phyloP scores from a whole-genome alignment of 169 alveolate species.

The Plasmodium berghei region DNA sequence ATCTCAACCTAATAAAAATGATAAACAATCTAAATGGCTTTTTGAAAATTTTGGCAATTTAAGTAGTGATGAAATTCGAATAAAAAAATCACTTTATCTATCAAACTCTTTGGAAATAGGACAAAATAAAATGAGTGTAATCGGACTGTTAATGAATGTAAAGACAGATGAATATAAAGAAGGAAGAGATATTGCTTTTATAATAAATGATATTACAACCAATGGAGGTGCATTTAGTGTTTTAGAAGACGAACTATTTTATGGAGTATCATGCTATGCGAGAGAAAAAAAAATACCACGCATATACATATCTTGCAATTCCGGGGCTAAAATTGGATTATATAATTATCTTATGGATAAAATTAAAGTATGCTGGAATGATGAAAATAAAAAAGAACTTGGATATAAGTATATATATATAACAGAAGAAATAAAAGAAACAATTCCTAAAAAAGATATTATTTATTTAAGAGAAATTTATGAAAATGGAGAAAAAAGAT shows the following conservation, averaged over 20 bases:
- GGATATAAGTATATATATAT: slow-evolving; percentile 87
- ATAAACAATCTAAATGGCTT: not conserved
- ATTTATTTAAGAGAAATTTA: slow-evolving; percentile 79
- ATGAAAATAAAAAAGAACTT: slow-evolving; percentile 82
- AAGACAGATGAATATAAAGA: slow-evolving; percentile 83
- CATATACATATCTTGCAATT: slow-evolving; percentile 86
- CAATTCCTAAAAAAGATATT: slow-evolving; percentile 78
- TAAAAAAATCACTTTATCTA: slow-evolving; percentile 35
- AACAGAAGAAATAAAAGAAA: slow-evolving; percentile 79
- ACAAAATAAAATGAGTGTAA: slow-evolving; percentile 58
- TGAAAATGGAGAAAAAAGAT: slow-evolving; percentile 80
- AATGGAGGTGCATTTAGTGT: slow-evolving; percentile 78
- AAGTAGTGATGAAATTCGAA: slow-evolving; percentile 26
- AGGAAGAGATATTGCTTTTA: slow-evolving; percentile 86
- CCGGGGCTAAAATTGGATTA: slow-evolving; percentile 90
- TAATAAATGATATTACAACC: slow-evolving; percentile 88
- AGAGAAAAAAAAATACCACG: slow-evolving; percentile 88
- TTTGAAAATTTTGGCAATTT: slow-evolving; percentile 27
- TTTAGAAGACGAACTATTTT: slow-evolving; percentile 81
- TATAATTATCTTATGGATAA: slow-evolving; percentile 82
- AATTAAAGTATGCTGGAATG: slow-evolving; percentile 82
- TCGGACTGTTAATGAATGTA: slow-evolving; percentile 53
- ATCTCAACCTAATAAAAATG: not conserved
- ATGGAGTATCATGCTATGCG: slow-evolving; percentile 86
- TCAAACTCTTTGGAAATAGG: slow-evolving; percentile 48